phyloP scores from a whole-genome alignment of 495 filamentous ascomycete genomes.

The Ramalina intermedia region DNA sequence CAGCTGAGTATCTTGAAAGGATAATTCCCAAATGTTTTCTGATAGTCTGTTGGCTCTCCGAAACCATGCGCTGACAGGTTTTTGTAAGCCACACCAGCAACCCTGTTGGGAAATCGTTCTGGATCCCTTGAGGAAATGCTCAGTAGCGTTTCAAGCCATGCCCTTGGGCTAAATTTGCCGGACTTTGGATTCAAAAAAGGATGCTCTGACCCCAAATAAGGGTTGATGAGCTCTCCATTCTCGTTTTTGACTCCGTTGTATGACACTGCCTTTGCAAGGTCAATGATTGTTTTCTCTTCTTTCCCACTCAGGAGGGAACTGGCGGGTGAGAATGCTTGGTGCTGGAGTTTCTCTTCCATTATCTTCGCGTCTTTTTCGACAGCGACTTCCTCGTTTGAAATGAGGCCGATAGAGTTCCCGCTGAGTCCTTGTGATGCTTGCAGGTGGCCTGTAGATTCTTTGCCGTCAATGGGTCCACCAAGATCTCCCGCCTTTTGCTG shows the following conservation, averaged over 20 bases:
- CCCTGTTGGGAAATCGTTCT: constrained; percentile 29
- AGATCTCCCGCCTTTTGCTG: constrained; percentile 17
- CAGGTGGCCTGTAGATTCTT: too few species aligned
- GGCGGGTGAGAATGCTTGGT: constrained; percentile 47
- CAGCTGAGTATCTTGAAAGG: constrained; percentile 34
- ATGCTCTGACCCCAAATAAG: neutral
- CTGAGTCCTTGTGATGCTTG: neutral
- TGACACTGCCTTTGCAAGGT: neutral
- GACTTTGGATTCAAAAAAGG: constrained; percentile 31
- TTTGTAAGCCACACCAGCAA: constrained; percentile 44
- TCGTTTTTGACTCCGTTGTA: neutral
- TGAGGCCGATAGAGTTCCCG: constrained; percentile 7
- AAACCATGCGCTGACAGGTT: constrained; percentile 50
- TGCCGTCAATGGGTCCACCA: neutral
- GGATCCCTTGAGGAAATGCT: constrained; percentile 32
- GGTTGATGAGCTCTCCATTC: neutral
- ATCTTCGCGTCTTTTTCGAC: constrained; percentile 37
- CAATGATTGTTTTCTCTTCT: constrained; percentile 32
- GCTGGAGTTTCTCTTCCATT: constrained; percentile 44
- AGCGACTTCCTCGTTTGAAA: constrained; percentile 3
- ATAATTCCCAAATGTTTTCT: constrained; percentile 46
- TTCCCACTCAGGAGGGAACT: constrained; percentile 50
- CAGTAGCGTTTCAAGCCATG: constrained; percentile 38
- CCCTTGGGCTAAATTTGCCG: constrained; percentile 31
- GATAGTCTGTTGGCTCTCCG: constrained; percentile 51